A percentile compares a stretch with the other conserved stretches of the same genome.
Conservation (phyloP, 2,329 filamentous ascomycete species). For the Seiridium cupressi region DNA sequence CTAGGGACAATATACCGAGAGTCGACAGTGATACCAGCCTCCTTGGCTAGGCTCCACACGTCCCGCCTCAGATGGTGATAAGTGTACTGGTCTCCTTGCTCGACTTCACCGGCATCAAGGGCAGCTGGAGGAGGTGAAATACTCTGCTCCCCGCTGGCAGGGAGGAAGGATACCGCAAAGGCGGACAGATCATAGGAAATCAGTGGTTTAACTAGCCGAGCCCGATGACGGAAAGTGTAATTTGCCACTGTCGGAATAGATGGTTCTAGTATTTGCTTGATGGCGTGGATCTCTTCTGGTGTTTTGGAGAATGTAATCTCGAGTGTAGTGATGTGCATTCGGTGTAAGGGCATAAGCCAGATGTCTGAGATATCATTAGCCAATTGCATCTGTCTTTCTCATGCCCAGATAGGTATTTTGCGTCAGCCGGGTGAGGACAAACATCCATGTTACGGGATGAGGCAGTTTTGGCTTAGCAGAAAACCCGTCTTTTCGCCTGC, state of each 20-base stretch:
- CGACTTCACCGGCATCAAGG: slow-evolving; percentile 31
- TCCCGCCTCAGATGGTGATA: slow-evolving; percentile 90
- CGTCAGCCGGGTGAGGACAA: too few species aligned
- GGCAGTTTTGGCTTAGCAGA: too few species aligned
- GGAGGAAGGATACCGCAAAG: slow-evolving; percentile 83
- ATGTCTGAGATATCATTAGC: slow-evolving; percentile 50
- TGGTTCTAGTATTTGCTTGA: slow-evolving; percentile 58
- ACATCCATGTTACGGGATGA: too few species aligned
- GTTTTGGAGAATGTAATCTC: slow-evolving; percentile 83
- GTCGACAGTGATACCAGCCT: slow-evolving; percentile 65
- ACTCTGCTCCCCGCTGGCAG: slow-evolving; percentile 63
- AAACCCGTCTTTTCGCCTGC: too few species aligned
- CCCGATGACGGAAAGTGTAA: slow-evolving; percentile 64
- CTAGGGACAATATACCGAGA: slow-evolving; percentile 87
- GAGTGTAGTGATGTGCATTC: slow-evolving; percentile 81
- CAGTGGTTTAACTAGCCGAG: slow-evolving; percentile 77
- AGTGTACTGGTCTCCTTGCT: slow-evolving; percentile 66
- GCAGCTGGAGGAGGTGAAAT: slow-evolving; percentile 37
- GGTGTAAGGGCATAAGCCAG: slow-evolving; percentile 80
- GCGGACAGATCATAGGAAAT: slow-evolving; percentile 84
- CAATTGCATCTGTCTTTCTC: background rate
- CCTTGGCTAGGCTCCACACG: slow-evolving; percentile 61
- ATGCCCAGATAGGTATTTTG: background rate
- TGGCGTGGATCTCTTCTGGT: slow-evolving; percentile 60
- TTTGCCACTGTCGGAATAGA: slow-evolving; percentile 60